Base-by-base conservation (phyloP, 1,284 basidiomycete species). In the Puccinia novopanici region DNA sequence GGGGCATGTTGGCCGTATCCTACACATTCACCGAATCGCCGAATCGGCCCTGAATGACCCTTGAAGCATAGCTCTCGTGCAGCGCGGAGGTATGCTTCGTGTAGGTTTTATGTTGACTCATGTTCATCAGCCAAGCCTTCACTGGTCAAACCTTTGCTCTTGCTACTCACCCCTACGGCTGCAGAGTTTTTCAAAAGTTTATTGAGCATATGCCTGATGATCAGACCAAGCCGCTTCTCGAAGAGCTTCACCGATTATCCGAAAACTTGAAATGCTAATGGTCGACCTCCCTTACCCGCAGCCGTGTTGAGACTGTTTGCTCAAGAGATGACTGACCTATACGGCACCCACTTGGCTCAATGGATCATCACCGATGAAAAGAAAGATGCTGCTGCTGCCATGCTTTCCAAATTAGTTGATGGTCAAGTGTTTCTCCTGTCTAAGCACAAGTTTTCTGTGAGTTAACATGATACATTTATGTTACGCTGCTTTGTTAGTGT, bases 311-410 rank as follows among this genome's bases (percentile, higher is more conserved):
- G 19, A 40, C 55, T 24, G n/a, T 24, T 42, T 52, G 40, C 42
- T 45, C 5, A 19, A 5, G 19, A 79, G 73, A 86, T 86, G 85
- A 84, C 86, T 82, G 86, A 87, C 78, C 86, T 87, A 83, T 87
- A 87, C 76, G 87, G 87, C 10, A 84, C 85, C 67, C 95, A 73
- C 59, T 65, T 74, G 55, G 61, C 73, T 93, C 97, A 99, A 86
- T 98, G 94, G 86, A 90, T 98, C 78, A 88, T 99, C 65, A 92
- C 94, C 84, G 89, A 92, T 77, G 94, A 94, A 0, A 88, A 88
- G 81, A 87, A 88, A 2, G 88, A 90, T 12, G 95, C 98, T 85
- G 89, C 90, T 72, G 87, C 88, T 9, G 87, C 89, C 80, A 90
- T 98, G 68, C 88, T 97, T 80, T 86, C 87, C 13, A 90, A 90